Base-by-base conservation (phyloP, 371 early-diverging fungal genomes). In the Phascolomyces articulosus region DNA sequence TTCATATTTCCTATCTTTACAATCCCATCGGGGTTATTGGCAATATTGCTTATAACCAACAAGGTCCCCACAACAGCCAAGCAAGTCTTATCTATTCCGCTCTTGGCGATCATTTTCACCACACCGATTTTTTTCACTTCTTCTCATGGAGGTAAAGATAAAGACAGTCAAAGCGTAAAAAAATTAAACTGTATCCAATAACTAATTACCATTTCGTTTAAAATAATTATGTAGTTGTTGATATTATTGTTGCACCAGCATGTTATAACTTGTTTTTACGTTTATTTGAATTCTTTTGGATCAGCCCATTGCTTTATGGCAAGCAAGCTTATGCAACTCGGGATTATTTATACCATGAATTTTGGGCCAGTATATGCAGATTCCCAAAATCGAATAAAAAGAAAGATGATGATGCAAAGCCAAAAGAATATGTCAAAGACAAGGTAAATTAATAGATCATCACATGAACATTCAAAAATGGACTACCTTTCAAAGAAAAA, bases 351-450 rank as follows among this genome's bases (percentile, higher is more conserved):
- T 67, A 69, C 55, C 63, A 60, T 8, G 79, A 79, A 18, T 64
- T 79, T 20, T 79, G 77, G 77, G 51, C 70, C 24, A 68, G 67
- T 41, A 16, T 79, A 38, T 71, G 77, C 21, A 74, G 51, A 3
- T 79, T 79, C 51, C 79, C 79, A 11, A 51, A 51, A 23, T 3
- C 51, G 7, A 23, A 24, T n/a, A 70, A 72, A 51, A 61, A 65
- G 16, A 62, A 65, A 2, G 66, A 65, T 55, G 51, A 69, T 47
- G 67, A 68, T 29, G 65, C 49, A 10, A 59, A 63, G 26, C 69
- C 57, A 2, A 57, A 68, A 10, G 66, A 70, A 47, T 75, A 69
- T 48, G 55, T 53, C 48, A 78, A 78, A 41, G 79, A 78, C 48
- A 73, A 71, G 69, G 78, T 77, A 70, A 34, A 34, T n/a, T 0